Evolutionary conservation across 1,139 yeast genomes (phyloP), one percentile per base, ranked within the genome.

Genomic region (Scheffersomyces segobiensis): DNA sequence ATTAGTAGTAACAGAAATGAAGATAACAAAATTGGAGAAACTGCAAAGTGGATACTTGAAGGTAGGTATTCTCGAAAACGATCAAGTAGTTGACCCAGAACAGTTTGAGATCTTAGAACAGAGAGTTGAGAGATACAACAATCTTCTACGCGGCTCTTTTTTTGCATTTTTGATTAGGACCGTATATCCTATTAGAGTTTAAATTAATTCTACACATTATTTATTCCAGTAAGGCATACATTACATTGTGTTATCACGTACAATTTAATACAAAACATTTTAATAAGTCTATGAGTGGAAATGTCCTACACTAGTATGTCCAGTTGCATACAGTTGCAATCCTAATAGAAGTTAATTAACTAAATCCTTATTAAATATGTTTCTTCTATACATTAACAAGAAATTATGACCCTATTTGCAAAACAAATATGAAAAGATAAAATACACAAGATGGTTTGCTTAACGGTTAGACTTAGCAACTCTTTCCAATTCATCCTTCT

Each of bases 401-500:
- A 48, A 24, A 48, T 20, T 48, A 48, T 48, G 50, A 48, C 50
- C 24, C n/a, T 48, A 48, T 48, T 48, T 48, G 59, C 56, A 57
- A 53, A 59, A 53, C 55, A 49, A 56, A 63, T 63, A 62, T 64
- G 63, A 59, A 64, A 59, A 59, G 59, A 61, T 62, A 65, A 62
- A 67, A 67, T 67, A 68, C 66, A 65, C 61, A 63, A 60, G 58
- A 64, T 64, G 54, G 57, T 53, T 55, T 51, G 58, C 74, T 90
- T 95, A 95, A 92, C 99, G 98, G 97, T 95, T 95, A 82, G 98
- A 93, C 87, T 95, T 95, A 82, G 99, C 99, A 83, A 95, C 99
- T 91, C 99, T 97, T 89, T 96, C 99, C 83, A 95, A 91, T 89
- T 95, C 99, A 83, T 96, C 99, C 97, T 96, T 96, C 98, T 96